Evolutionary conservation across 768 basidiomycete species (phyloP).

Genomic region (Trametopsis cervina): DNA sequence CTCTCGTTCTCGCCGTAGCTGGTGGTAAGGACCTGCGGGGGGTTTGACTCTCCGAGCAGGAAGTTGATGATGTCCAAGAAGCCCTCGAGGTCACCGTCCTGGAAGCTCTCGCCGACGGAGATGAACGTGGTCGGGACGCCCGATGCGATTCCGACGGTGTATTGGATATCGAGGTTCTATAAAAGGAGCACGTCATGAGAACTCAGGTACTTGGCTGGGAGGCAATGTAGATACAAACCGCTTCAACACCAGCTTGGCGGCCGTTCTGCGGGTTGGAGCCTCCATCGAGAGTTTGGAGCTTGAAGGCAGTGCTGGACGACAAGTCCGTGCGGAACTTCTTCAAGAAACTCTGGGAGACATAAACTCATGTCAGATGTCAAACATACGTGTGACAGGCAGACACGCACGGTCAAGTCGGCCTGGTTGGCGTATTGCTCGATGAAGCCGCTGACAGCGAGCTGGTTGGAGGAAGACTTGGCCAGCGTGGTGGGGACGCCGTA

Average conservation of each 20-base stretch:
- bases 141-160: conserved; percentile 31
- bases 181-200: too few relatives aligned
- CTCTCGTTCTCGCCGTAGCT: conserved; percentile 71
- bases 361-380: neutral
- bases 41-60: conserved; percentile 33
- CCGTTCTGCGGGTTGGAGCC: conserved; percentile 39
- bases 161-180: conserved; percentile 23
- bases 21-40: conserved; percentile 56
- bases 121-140: conserved; percentile 46
- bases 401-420: conserved; percentile 27
- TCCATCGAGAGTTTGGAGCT: conserved; percentile 37
- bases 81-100: conserved; percentile 19
- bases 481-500: conserved; percentile 23
- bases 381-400: conserved; percentile 42
- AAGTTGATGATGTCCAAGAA: conserved; percentile 49
- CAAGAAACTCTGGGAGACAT: conserved; percentile 45
- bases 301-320: conserved; percentile 11
- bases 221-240: conserved; percentile 35
- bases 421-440: conserved; percentile 24
- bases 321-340: conserved; percentile 13
- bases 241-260: conserved; percentile 51
- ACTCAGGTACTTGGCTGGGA: too few relatives aligned
- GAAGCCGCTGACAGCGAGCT: conserved; percentile 28
- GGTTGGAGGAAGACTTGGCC: conserved; percentile 20
- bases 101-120: conserved; percentile 31